phyloP scores from a whole-genome alignment of 352 stramenopile genomes.

The Phytophthora citricola region DNA sequence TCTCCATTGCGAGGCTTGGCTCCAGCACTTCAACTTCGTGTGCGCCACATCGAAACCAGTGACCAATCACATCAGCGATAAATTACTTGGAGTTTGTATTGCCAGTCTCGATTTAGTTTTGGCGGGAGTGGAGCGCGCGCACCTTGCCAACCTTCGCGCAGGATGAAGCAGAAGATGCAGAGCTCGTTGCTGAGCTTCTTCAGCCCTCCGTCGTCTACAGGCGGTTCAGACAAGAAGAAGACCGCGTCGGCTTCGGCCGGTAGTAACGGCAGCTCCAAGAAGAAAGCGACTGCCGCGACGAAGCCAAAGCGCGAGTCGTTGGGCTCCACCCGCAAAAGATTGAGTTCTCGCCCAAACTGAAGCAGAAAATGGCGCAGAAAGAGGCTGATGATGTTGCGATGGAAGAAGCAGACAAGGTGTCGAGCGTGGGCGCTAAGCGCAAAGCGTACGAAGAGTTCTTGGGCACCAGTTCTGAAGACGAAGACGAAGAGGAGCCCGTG shows the following conservation, averaged over 20 bases:
- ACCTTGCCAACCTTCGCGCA: slow-evolving; percentile 18
- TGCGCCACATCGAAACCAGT: background rate
- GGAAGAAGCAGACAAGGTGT: slow-evolving; percentile 11
- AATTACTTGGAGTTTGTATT: slow-evolving; percentile 2
- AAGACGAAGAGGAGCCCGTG: slow-evolving; percentile 50
- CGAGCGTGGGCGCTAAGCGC: slow-evolving; percentile 32
- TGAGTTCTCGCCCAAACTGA: slow-evolving; percentile 71
- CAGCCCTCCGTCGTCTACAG: slow-evolving; percentile 59
- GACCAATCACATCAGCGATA: background rate
- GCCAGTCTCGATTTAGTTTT: slow-evolving; percentile 18
- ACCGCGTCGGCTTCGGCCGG: slow-evolving; percentile 11
- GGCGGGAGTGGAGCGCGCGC: slow-evolving; percentile 16
- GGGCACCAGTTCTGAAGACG: slow-evolving; percentile 73
- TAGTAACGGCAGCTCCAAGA: slow-evolving; percentile 17
- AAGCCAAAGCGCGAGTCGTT: slow-evolving; percentile 27
- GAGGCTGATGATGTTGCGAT: slow-evolving; percentile 21
- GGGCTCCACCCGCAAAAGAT: slow-evolving; percentile 64
- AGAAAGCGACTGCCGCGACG: slow-evolving; percentile 14
- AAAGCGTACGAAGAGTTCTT: slow-evolving; percentile 82
- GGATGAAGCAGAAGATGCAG: slow-evolving; percentile 59
- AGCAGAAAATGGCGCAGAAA: slow-evolving; percentile 15
- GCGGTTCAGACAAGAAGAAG: slow-evolving; percentile 42
- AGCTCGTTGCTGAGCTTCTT: slow-evolving; percentile 89
- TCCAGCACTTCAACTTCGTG: background rate
- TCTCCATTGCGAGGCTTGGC: too few species aligned